Evolutionary conservation across 73 alveolate species (phyloP), one percentile per base, ranked within the genome.

Genomic region (Paramecium caudatum): DNA sequence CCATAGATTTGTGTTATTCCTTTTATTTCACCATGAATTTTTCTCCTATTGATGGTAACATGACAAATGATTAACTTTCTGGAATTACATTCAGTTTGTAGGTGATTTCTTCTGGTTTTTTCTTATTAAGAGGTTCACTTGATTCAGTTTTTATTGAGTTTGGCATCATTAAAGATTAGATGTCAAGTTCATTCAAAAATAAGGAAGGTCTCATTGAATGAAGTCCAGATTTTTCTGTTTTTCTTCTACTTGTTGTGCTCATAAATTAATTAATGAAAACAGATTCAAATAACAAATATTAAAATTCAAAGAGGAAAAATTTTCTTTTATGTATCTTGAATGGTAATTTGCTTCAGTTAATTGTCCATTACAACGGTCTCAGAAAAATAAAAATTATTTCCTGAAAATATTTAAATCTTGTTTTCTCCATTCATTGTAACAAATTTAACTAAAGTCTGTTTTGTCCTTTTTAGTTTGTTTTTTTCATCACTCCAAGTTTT

Each of bases 141-240:
- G 27, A 37, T 55, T 55, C 80, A 27, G 80, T 55, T 55, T 55
- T 55, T 43, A 55, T 43, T 55, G 80, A 55, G 30, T 37, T 12
- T 23, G 80, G 23, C 12, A 27, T 2, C 8, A 55, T 37, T 3
- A 55, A 27, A 3, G 80, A 19, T 27, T 16, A 55, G 23, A 55
- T 27, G 30, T 55, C 80, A 17, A 55, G 30, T 19, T 55, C 80
- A 55, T 55, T 55, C 16, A 55, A 55, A 55, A 55, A 55, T 55
- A 16, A 21, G 17, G 80, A 55, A 23, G 80, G 80, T 27, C 80
- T 55, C 10, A 55, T 10, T 55, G 41, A 55, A 12, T 27, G 23
- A 27, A 43, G 12, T 4, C 23, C 6, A 13, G 37, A 27, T 55
- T 55, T 55, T 55, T 55, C 41, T 5, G 80, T 12, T 55, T 55